phyloP scores from a whole-genome alignment of 2,329 filamentous ascomycete genomes.

The Trichoderma semiorbis region DNA sequence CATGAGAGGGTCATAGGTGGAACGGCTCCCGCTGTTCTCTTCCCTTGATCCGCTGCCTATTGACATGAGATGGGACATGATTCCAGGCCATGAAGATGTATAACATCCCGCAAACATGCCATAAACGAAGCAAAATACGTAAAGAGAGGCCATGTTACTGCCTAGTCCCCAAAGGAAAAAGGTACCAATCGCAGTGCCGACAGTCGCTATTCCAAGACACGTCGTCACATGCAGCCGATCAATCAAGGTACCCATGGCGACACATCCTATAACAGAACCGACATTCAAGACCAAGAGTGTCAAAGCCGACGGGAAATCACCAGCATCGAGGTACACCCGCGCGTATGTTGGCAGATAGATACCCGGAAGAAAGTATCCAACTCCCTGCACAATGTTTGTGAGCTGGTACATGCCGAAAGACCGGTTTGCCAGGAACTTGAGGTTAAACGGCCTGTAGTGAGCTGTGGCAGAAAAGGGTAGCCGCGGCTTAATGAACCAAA shows the following conservation, averaged over 20 bases:
- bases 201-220: conserved; percentile 55
- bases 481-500: conserved; percentile 55
- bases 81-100: conserved; percentile 58
- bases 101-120: conserved; percentile 65
- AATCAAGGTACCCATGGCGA: conserved; percentile 55
- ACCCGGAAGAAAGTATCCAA: conserved; percentile 61
- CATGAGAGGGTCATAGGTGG: conserved; percentile 46
- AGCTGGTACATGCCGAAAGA: conserved; percentile 56
- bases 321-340: conserved; percentile 42
- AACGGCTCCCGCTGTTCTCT: not conserved
- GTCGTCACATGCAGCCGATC: conserved; percentile 52
- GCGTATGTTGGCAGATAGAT: conserved; percentile 61
- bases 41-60: not conserved
- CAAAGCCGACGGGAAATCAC: conserved; percentile 49
- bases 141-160: conserved; percentile 49
- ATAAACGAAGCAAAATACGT: conserved; percentile 59
- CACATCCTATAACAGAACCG: conserved; percentile 56
- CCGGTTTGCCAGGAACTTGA: conserved; percentile 50
- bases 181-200: conserved; percentile 52
- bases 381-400: conserved; percentile 56
- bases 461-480: conserved; percentile 40
- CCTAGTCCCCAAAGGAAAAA: conserved; percentile 62
- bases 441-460: conserved; percentile 38
- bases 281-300: conserved; percentile 59
- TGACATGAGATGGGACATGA: conserved; percentile 43